Evolutionary conservation across 148 eudicot genomes (phyloP).

Genomic region (Vaccinium corymbosum): DNA sequence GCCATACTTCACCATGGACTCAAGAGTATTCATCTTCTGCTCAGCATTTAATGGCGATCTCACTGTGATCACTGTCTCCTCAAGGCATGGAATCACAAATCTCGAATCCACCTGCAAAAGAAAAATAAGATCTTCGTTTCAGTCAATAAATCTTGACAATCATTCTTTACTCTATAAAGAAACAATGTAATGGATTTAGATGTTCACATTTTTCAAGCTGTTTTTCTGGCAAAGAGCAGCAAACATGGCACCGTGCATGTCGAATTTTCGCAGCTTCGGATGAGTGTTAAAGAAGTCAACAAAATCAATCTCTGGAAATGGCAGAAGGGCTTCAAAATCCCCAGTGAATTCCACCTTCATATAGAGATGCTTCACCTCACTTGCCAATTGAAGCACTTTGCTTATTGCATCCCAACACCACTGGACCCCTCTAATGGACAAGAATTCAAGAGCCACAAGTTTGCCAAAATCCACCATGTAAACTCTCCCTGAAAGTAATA

Average conservation of each 20-base stretch:
- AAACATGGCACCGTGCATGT: constrained; percentile 96
- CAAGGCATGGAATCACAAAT: constrained; percentile 69
- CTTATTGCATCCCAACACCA: constrained; percentile 91
- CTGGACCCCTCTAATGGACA: constrained; percentile 76
- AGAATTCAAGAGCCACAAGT: constrained; percentile 65
- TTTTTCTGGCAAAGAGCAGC: constrained; percentile 95
- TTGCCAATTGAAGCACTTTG: constrained; percentile 73
- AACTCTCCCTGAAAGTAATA: constrained; percentile 52
- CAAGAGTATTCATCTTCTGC: constrained; percentile 90
- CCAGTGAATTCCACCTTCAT: constrained; percentile 99
- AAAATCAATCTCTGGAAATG: constrained; percentile 74
- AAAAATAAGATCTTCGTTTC: neutral
- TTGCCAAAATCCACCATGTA: constrained; percentile 73
- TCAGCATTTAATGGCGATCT: constrained; percentile 95
- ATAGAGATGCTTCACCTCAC: constrained; percentile 72
- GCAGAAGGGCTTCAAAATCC: constrained; percentile 60
- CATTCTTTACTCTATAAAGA: neutral
- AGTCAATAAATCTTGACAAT: neutral
- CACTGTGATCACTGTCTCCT: constrained; percentile 69
- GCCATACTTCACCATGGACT: constrained; percentile 67
- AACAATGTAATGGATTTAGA: neutral
- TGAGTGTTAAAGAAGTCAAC: constrained; percentile 83
- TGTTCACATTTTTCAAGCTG: constrained; percentile 78
- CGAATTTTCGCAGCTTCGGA: constrained; percentile 69
- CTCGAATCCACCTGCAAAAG: constrained; percentile 65